phyloP scores from a whole-genome alignment of 1,284 basidiomycete species.

The Ustilago xerochloae region DNA sequence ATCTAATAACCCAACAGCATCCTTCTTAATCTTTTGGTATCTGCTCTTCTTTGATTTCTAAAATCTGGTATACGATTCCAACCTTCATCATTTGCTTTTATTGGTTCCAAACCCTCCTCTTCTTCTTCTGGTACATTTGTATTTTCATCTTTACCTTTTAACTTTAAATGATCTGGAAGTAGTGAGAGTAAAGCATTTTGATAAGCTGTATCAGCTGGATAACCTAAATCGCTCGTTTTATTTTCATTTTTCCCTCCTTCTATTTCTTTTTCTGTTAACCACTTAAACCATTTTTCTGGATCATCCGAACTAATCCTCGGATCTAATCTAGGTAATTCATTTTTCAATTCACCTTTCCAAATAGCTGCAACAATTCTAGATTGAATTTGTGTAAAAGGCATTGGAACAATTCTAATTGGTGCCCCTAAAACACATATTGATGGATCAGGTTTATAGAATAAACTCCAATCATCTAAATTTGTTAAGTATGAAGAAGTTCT shows the following conservation, averaged over 20 bases:
- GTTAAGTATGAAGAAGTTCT: constrained; percentile 30
- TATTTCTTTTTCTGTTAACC: constrained; percentile 2
- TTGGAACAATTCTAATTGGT: constrained; percentile 63
- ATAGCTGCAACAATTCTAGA: constrained; percentile 38
- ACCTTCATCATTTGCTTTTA: constrained; percentile 18
- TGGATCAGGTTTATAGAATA: constrained; percentile 56
- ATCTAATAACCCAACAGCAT: constrained; percentile 29
- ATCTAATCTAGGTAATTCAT: constrained; percentile 39
- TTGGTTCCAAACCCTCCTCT: not conserved
- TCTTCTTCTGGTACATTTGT: not conserved
- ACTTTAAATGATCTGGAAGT: constrained; percentile 7
- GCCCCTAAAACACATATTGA: constrained; percentile 55
- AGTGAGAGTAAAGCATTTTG: constrained; percentile 45
- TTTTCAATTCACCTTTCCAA: constrained; percentile 25
- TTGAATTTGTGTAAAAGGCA: constrained; percentile 60
- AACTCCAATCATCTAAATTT: constrained; percentile 63
- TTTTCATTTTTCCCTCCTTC: not conserved
- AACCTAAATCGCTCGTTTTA: constrained; percentile 29
- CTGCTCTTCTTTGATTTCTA: constrained; percentile 31
- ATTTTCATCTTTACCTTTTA: constrained; percentile 1
- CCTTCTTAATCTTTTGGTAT: constrained; percentile 29
- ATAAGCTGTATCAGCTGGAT: constrained; percentile 51
- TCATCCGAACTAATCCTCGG: constrained; percentile 27
- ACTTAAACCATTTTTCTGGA: constrained; percentile 49
- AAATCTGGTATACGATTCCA: constrained; percentile 24